Base-by-base conservation (phyloP, 1,139 yeast genomes). In the Saccharomyces hybrid region DNA sequence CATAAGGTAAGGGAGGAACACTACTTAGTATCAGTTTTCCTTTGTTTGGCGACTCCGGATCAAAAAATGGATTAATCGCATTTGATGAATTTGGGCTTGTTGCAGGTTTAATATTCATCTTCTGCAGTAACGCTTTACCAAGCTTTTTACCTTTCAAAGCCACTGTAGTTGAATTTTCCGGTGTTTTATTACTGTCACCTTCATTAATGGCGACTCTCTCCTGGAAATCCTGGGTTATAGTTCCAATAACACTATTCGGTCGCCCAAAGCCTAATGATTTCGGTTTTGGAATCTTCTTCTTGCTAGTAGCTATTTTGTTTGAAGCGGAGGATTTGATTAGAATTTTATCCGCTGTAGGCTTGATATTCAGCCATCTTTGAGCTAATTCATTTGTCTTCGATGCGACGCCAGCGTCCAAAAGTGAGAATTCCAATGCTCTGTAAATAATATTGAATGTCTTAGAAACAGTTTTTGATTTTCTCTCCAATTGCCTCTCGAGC, bases 91-190 rank as follows among this genome's bases (percentile, higher is more conserved):
- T 68, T 27, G 72, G 73, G 48, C 74, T 63, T 53, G 73, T 63
- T 1, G 75, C 68, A 0, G 80, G 78, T 53, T 67, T 67, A 32
- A 76, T 61, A 53, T 74, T 73, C 70, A 72, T 66, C 52, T 70
- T 72, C 28, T 70, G 68, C 56, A 71, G 59, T 14, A 72, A 59
- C 25, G 72, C 58, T 16, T 76, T 74, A 5, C 75, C 76, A 34
- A 72, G 58, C 31, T 59, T 61, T 16, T 31, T 30, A 5, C 52
- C 52, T 14, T 50, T 48, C 5, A 49, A 27, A 3, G n/a, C 49
- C 28, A 48, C 42, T 9, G 49, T 31, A 23, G 49, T 50, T n/a
- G 20, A 3, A n/a, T 4, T 30, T 52, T 57, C 46, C 57, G 52
- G 49, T 14, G 57, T 31, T 27, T 25, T 25, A 41, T 28, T 28